Conservation (phyloP, 495 filamentous ascomycete genomes). For the Mytilinidion resinicola region DNA sequence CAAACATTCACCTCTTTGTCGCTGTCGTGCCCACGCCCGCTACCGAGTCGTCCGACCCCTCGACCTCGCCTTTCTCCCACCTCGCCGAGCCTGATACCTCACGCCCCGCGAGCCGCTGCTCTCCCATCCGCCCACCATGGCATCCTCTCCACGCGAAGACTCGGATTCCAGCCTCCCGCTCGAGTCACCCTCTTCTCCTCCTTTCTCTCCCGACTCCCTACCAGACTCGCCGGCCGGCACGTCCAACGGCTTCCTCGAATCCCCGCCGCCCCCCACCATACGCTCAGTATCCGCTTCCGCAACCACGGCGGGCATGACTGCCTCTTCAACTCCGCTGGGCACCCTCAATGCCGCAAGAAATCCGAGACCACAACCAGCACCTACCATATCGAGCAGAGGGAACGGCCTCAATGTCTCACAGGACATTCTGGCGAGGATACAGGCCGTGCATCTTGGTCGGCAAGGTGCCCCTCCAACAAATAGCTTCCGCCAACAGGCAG, state of each 20-base stretch:
- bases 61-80: background rate
- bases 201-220: background rate
- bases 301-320: slow-evolving; percentile 49
- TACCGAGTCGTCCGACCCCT: too few relatives aligned
- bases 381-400: slow-evolving; percentile 50
- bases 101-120: background rate
- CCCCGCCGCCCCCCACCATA: slow-evolving; percentile 11
- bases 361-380: slow-evolving; percentile 38
- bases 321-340: slow-evolving; percentile 75
- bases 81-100: background rate
- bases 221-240: slow-evolving; percentile 3
- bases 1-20: background rate
- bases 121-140: slow-evolving; percentile 4
- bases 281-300: slow-evolving; percentile 36
- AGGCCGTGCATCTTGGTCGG: slow-evolving; percentile 31
- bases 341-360: slow-evolving; percentile 72
- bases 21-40: background rate
- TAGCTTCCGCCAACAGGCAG: background rate
- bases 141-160: slow-evolving; percentile 14
- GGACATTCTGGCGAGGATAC: slow-evolving; percentile 61
- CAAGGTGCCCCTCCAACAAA: slow-evolving; percentile 29
- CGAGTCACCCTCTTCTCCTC: slow-evolving; percentile 6
- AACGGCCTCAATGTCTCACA: slow-evolving; percentile 53
- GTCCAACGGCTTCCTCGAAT: slow-evolving; percentile 4
- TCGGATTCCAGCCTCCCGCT: slow-evolving; percentile 5